Evolutionary conservation across 2,329 filamentous ascomycete species (phyloP), one percentile per base, ranked within the genome.

Genomic region (Endocalyx cinctus): DNA sequence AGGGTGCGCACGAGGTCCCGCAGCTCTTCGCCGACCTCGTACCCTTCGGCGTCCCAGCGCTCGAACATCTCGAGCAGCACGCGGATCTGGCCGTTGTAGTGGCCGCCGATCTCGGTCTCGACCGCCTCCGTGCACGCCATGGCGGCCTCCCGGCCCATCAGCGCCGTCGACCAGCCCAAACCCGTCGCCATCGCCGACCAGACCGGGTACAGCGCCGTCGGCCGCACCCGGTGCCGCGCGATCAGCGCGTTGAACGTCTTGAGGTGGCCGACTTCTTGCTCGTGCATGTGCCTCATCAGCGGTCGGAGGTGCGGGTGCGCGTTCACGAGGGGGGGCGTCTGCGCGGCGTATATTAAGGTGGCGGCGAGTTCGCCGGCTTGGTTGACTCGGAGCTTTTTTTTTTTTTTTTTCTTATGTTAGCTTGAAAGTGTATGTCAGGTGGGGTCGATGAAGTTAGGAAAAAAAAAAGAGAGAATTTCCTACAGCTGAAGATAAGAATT

Each of bases 41-140:
- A 87, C 1, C 89, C 89, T 30, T 81, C 72, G 7, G 67, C 70
- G 62, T 90, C 77, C 69, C 88, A 86, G 45, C 82, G 74, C 6
- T 75, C 69, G 37, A 87, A 76, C 82, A 94, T 96, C 42, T 84
- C 81, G 25, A 97, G 60, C 48, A 98, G 64, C 33, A 77, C 74
- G 17, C 87, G 70, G 26, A 98, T 87, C 65, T 98, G 92, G 44
- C 80, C 79, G 57, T 97, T 97, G 60, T 98, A 98, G 64, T 98
- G 92, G 17, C 79, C 79, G 3, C 92, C 92, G 43, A 98, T 98
- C 67, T 97, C 92, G 6, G 90, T 98, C 70, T 98, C 92, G 2
- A 98, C 90, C 1, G 92, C 92, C 63, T 98, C 92, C 1, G 92
- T 97, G 58, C 92, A 98, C 10, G 92, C 92, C 92, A 98, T 98